A percentile compares a stretch with the other conserved stretches of the same genome.
phyloP scores from a whole-genome alignment of 495 filamentous ascomycete species.

The Pyronema omphalodes region DNA sequence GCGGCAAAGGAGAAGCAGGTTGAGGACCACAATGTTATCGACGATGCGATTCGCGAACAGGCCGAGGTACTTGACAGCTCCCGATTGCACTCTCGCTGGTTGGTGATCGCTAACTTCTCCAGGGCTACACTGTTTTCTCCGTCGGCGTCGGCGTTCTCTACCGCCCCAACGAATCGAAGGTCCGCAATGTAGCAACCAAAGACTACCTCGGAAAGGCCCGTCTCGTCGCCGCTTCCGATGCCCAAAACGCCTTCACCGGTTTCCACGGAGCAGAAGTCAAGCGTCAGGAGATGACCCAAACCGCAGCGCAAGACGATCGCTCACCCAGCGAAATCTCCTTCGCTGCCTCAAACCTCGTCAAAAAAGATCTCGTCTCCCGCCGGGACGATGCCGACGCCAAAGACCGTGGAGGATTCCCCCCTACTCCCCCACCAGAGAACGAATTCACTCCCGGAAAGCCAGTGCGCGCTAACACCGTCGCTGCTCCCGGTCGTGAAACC shows the following conservation, averaged over 20 bases:
- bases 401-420: constrained; percentile 77
- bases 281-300: constrained; percentile 23
- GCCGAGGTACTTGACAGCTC: constrained; percentile 32
- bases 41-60: constrained; percentile 83
- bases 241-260: constrained; percentile 54
- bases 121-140: constrained; percentile 98
- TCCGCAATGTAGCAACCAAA: constrained; percentile 91
- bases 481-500: not conserved
- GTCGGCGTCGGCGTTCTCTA: constrained; percentile 93
- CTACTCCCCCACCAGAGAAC: constrained; percentile 82
- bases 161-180: constrained; percentile 89
- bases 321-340: constrained; percentile 65
- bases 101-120: constrained; percentile 12
- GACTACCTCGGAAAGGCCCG: constrained; percentile 92
- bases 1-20: constrained; percentile 94
- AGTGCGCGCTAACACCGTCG: constrained; percentile 19
- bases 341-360: constrained; percentile 78
- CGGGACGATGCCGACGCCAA: not conserved
- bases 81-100: not conserved
- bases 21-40: constrained; percentile 89
- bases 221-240: constrained; percentile 80
- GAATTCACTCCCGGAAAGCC: constrained; percentile 29
- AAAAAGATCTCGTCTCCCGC: constrained; percentile 51
- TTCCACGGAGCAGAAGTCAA: constrained; percentile 60
- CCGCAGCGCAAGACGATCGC: constrained; percentile 47